Base-by-base conservation (phyloP, 768 basidiomycete genomes). In the Lentinus tigrinus region DNA sequence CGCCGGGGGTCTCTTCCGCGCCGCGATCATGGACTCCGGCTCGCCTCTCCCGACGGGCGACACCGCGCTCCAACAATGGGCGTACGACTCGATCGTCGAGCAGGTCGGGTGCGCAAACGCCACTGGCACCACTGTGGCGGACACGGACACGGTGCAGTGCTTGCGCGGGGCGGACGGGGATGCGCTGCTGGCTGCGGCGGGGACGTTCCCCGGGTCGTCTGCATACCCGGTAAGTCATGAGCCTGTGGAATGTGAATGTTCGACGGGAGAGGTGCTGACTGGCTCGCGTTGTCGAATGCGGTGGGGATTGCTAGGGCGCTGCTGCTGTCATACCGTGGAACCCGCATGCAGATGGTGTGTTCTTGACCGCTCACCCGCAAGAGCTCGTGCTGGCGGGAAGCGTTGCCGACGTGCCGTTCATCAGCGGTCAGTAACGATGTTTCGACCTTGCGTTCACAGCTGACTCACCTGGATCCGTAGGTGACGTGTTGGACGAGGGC, bases 81-180 rank as follows among this genome's bases (percentile, higher is more conserved):
- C 71, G 44, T 82, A 80, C 52, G 78, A 82, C 58, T 51, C 55
- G 0, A 64, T 83, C 14, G 79, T 78, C 2, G 27, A 48, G 11
- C 60, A 69, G 6, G 73, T 75, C 0, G 74, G 74, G 8, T 83
- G 81, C 52, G 11, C 64, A 0, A 31, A 31, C 11, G 6, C 31
- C 1, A n/a, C n/a, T n/a, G 46, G 58, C 2, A 42, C 69, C 2
- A n/a, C n/a, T n/a, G n/a, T n/a, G n/a, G n/a, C n/a, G n/a, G n/a
- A n/a, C n/a, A 23, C 50, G 0, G 75, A 80, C 57, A 79, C 76
- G 0, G 66, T 82, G 1, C 61, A 63, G 0, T 82, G 81, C 60
- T 65, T 83, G 19, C 73, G 79, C 11, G 60, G 56, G 1, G 72
- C 73, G 7, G 73, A 76, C 1, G 76, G 71, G 39, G 46, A 27